Conservation (phyloP, 148 eudicot species). For the Drosera capensis region DNA sequence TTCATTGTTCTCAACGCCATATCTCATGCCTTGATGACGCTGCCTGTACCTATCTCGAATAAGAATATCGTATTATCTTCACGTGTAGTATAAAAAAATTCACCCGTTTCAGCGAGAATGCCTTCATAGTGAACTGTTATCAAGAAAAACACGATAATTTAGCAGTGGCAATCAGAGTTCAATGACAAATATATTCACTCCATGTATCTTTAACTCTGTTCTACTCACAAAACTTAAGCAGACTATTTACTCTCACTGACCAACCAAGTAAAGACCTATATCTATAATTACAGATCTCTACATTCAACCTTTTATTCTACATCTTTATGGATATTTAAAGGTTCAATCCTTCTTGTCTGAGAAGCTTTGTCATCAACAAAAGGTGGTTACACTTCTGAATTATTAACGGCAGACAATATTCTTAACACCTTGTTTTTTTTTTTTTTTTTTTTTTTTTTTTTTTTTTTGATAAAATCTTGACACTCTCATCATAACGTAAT, state of each 20-base stretch:
- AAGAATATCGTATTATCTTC: conserved; percentile 84
- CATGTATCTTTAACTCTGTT: neutral
- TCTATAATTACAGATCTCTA: no score
- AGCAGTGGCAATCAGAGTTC: neutral
- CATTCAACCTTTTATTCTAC: no score
- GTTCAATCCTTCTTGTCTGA: no score
- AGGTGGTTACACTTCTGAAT: no score
- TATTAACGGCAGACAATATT: no score
- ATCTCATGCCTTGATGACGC: conserved; percentile 95
- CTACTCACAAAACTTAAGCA: no score
- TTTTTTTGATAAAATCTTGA: no score
- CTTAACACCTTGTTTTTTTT: neutral
- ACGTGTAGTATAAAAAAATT: conserved; percentile 85
- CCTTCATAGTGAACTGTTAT: conserved; percentile 87
- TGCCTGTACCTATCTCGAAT: conserved; percentile 79
- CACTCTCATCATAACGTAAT: neutral
- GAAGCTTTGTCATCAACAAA: no score
- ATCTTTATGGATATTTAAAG: no score
- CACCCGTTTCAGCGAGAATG: conserved; percentile 71
- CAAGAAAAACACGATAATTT: neutral
- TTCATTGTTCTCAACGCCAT: conserved; percentile 85
- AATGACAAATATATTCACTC: neutral
- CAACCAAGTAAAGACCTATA: no score
- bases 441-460: no score
- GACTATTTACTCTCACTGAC: no score